Conservation (phyloP, 345 rosid genomes). For the Zanthoxylum bungeanum region DNA sequence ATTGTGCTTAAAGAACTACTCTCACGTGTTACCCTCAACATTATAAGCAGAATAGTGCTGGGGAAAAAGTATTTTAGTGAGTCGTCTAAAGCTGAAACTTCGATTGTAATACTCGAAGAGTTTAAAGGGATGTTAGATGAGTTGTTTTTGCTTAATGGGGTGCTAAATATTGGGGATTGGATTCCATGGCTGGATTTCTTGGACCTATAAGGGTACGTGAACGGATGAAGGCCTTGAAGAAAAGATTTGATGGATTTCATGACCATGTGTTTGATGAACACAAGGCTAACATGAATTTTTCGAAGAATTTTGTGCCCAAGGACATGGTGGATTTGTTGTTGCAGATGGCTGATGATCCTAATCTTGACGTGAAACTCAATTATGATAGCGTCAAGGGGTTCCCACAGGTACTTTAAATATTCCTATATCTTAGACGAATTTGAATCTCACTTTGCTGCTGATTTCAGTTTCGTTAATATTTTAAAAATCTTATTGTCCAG, state of each 20-base stretch:
- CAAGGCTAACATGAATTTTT: not conserved
- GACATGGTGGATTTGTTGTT: conserved; percentile 33
- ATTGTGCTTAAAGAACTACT: conserved; percentile 17
- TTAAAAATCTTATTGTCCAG: too few relatives aligned
- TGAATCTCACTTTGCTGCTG: too few relatives aligned
- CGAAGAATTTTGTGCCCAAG: conserved; percentile 13
- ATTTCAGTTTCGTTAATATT: too few relatives aligned
- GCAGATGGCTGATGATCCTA: conserved; percentile 32
- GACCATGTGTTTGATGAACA: conserved; percentile 22
- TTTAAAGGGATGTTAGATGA: conserved; percentile 21
- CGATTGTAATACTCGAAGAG: not conserved
- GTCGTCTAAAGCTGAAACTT: not conserved
- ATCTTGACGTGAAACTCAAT: conserved; percentile 23
- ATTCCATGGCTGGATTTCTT: conserved; percentile 26
- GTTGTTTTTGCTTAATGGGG: conserved; percentile 22
- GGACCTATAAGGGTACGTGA: conserved; percentile 28
- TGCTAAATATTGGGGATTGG: conserved; percentile 28
- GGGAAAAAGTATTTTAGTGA: conserved; percentile 20
- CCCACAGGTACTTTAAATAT: conserved; percentile 13
- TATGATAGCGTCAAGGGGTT: conserved; percentile 20
- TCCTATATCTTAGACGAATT: too few relatives aligned
- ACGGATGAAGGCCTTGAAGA: conserved; percentile 26
- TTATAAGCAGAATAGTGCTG: conserved; percentile 21
- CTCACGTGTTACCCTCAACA: not conserved
- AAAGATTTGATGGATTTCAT: conserved; percentile 18